A percentile compares a stretch with the other conserved stretches of the same genome.
Conservation (phyloP, 2,329 filamentous ascomycete genomes). For the Monilinia aucupariae region DNA sequence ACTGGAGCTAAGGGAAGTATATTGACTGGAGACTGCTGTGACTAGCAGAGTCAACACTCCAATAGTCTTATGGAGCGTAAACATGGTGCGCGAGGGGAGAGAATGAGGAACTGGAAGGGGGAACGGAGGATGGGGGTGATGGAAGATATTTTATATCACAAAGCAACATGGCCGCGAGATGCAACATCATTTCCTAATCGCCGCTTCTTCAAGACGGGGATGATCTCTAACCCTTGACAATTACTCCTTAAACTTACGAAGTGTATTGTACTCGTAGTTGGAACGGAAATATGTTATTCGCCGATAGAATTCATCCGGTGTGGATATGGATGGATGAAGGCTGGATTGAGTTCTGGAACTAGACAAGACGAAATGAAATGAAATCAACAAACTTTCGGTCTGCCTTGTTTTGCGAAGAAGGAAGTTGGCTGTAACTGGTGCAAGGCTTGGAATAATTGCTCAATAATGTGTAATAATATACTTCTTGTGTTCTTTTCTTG, state of each 20-base stretch:
- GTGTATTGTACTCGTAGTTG: no score
- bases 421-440: no score
- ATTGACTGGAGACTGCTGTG: conserved; percentile 1
- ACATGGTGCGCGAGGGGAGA: neutral
- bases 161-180: neutral
- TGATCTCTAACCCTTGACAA: neutral
- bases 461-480: no score
- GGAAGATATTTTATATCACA: neutral
- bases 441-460: no score
- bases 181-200: neutral
- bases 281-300: neutral
- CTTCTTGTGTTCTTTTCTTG: no score
- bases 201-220: neutral
- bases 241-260: no score
- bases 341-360: neutral
- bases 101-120: neutral
- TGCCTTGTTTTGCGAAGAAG: no score
- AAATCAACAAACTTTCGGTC: no score
- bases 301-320: neutral
- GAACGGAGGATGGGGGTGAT: neutral
- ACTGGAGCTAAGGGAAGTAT: conserved; percentile 18
- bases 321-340: neutral
- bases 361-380: no score
- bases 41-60: neutral
- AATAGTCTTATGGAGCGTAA: neutral